A percentile compares a stretch with the other conserved stretches of the same genome.
These are phyloP conservation scores for Suillus hirtellus DNA, from an alignment of 768 basidiomycete genomes.

Conservation along the genomic window DNA sequence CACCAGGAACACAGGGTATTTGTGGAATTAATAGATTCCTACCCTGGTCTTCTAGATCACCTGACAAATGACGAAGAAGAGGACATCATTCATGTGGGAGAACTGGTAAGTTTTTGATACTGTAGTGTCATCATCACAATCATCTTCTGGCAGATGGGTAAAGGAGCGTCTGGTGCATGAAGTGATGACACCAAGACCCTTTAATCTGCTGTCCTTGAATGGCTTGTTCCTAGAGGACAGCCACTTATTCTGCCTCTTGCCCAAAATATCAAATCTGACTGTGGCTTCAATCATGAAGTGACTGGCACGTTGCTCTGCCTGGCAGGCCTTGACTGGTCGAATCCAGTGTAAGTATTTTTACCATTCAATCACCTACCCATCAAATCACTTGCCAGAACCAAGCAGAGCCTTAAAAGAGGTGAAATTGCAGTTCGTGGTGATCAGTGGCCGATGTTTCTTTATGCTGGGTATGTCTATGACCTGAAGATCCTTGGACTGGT, in stretches of 20 bases:
- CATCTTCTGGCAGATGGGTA: not conserved
- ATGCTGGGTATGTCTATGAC: not conserved
- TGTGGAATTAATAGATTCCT: not conserved
- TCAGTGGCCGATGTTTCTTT: not conserved
- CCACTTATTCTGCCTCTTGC: conserved; percentile 16
- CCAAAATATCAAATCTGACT: conserved; percentile 16
- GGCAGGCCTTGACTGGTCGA: conserved; percentile 27
- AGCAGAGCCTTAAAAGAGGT: not conserved
- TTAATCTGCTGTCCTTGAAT: conserved; percentile 22
- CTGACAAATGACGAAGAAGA: not conserved
- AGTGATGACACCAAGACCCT: conserved; percentile 25
- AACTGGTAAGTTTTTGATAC: not conserved
- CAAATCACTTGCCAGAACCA: conserved; percentile 1
- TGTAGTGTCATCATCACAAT: not conserved
- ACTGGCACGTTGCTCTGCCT: conserved; percentile 32
- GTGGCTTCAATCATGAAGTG: conserved; percentile 25
- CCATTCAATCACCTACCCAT: not conserved
- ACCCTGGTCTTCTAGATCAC: not conserved
- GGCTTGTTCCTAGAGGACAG: conserved; percentile 21
- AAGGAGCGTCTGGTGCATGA: conserved; percentile 24
- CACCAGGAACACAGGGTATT: conserved; percentile 3
- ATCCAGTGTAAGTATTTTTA: conserved; percentile 16
- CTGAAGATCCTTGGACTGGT: no score
- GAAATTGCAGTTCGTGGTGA: not conserved
- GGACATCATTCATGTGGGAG: not conserved